Conservation (phyloP, 192 early-diverging fungal species). For the Umbelopsis isabellina region DNA sequence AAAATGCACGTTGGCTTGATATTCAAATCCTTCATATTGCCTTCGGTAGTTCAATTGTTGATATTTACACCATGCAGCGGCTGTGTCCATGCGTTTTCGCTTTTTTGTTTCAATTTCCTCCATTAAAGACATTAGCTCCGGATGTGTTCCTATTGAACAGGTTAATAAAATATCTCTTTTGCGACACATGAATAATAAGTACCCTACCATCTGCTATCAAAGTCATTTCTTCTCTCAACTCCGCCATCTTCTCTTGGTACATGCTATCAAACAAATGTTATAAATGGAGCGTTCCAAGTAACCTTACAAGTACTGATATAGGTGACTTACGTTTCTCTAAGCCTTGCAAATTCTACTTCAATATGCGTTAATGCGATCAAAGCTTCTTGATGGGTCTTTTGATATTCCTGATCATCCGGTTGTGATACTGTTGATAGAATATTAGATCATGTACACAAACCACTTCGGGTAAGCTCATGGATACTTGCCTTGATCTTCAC, state of each 20-base stretch:
- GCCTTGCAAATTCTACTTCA: constrained; percentile 58
- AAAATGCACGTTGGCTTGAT: constrained; percentile 51
- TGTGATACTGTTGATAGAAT: not conserved
- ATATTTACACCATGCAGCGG: constrained; percentile 50
- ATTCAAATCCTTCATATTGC: constrained; percentile 46
- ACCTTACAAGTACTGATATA: too few relatives aligned
- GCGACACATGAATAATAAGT: not conserved
- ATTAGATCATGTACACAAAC: not conserved
- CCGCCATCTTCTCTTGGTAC: constrained; percentile 59
- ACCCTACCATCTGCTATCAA: constrained; percentile 54
- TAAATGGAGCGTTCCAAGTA: too few relatives aligned
- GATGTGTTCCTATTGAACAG: constrained; percentile 49
- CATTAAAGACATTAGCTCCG: constrained; percentile 53
- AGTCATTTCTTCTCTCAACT: constrained; percentile 52
- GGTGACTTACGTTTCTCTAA: constrained; percentile 55
- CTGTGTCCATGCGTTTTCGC: constrained; percentile 42
- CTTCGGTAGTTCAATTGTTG: constrained; percentile 44
- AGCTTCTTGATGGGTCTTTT: constrained; percentile 53
- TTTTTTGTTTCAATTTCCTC: constrained; percentile 57
- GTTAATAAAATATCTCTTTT: not conserved
- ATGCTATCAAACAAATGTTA: constrained; percentile 37
- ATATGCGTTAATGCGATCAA: constrained; percentile 56
- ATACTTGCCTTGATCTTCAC: constrained; percentile 1
- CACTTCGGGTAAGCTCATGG: not conserved
- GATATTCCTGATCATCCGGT: constrained; percentile 46